Evolutionary conservation across 208 protist genomes (phyloP), one percentile per base, ranked within the genome.

Genomic region (Leishmania mexicana): DNA sequence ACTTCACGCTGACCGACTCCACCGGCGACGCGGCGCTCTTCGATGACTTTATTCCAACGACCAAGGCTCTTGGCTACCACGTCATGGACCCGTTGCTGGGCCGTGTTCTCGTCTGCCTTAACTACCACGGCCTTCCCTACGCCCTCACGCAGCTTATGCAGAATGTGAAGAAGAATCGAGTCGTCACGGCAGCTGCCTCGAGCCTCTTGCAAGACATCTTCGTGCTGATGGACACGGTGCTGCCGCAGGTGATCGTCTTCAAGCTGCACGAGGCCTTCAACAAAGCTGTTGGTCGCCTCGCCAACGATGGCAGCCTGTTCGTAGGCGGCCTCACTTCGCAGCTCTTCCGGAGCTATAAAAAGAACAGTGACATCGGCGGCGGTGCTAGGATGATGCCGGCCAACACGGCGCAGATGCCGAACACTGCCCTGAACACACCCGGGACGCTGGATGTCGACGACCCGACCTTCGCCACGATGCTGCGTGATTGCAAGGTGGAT

Each of bases 221-320:
- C 42, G 89, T 96, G 72, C 88, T 98, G 28, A 96, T 96, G 93
- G 95, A 98, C 82, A 98, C 92, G 0, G 86, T 96, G 58, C 89
- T 98, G 76, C 92, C 95, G 42, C 86, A 89, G 81, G 83, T 81
- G 64, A 93, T 91, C n/a, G 93, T 95, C 17, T 85, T 87, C 76
- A 76, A 87, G 45, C 79, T 98, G 71, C 93, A 98, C 87, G 93
- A 92, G 79, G 84, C 89, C 24, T 90, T 97, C 64, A 98, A 95
- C 85, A 78, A 81, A 31, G 91, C 90, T 7, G 90, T 96, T 35
- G 95, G 95, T 40, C 87, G 87, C 19, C 84, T 96, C 19, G 84
- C 89, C 10, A 83, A 87, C 54, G 83, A 92, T 62, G 89, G 92
- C 6, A 88, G 90, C 74, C 84, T 92, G n/a, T 94, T 94, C 53